These are phyloP conservation scores for Colletotrichum limetticola DNA, from an alignment of 2,329 filamentous ascomycete species.

Conservation along the genomic window DNA sequence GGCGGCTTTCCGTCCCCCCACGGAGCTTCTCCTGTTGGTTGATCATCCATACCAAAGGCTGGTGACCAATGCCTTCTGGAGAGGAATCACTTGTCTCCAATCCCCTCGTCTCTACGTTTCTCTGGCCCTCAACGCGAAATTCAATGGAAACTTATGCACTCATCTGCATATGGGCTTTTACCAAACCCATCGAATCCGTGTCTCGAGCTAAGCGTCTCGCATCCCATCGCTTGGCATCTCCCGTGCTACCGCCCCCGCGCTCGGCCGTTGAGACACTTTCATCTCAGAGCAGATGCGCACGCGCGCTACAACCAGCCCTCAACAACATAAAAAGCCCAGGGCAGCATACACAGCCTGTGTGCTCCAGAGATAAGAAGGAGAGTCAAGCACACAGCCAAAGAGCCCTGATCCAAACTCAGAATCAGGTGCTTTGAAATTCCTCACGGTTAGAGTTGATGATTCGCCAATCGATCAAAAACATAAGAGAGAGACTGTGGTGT, in stretches of 20 bases:
- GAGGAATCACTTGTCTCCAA: constrained; percentile 3
- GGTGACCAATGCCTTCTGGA: background rate
- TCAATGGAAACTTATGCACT: background rate
- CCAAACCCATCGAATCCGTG: background rate
- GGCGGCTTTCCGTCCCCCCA: constrained; percentile 16
- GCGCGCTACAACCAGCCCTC: constrained; percentile 7
- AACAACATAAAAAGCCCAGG: constrained; percentile 12
- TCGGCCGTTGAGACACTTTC: constrained; percentile 26
- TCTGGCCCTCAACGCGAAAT: constrained; percentile 2
- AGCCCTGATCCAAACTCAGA: background rate
- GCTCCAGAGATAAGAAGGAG: background rate
- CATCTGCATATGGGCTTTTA: too few species aligned
- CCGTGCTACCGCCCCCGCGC: background rate
- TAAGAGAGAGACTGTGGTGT: background rate
- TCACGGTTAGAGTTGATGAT: background rate
- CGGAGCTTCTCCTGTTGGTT: background rate
- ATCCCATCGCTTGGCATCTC: background rate
- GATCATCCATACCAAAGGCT: background rate
- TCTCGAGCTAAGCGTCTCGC: background rate
- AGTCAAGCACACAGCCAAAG: background rate
- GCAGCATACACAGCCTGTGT: background rate
- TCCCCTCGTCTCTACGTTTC: too few species aligned
- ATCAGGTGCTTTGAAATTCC: constrained; percentile 3
- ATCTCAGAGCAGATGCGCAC: background rate
- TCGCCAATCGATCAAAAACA: background rate